phyloP scores from a whole-genome alignment of 345 rosid species.

The Carallia pectinifolia region DNA sequence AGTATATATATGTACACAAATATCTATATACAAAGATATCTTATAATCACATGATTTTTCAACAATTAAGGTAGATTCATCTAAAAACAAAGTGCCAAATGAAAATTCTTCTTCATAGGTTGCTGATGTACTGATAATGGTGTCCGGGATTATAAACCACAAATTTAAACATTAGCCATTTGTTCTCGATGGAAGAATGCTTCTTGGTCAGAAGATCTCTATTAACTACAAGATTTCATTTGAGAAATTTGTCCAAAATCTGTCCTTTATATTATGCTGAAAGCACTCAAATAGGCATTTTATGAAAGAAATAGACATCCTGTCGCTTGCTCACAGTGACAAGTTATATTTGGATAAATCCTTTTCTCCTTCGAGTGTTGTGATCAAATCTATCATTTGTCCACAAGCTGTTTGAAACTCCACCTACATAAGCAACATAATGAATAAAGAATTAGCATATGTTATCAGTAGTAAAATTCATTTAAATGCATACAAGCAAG shows the following conservation, averaged over 20 bases:
- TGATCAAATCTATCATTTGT: slow-evolving; percentile 46
- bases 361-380: slow-evolving; percentile 45
- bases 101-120: not conserved
- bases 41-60: too few relatives aligned
- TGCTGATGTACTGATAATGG: not conserved
- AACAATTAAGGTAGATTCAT: too few relatives aligned
- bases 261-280: not conserved
- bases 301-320: not conserved
- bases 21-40: too few relatives aligned
- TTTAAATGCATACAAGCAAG: not conserved
- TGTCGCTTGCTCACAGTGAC: slow-evolving; percentile 31
- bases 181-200: too few relatives aligned
- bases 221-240: too few relatives aligned
- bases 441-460: not conserved
- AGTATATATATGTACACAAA: too few relatives aligned
- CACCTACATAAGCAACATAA: slow-evolving; percentile 25
- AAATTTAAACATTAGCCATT: too few relatives aligned
- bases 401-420: slow-evolving; percentile 48
- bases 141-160: too few relatives aligned
- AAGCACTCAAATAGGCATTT: not conserved
- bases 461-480: not conserved
- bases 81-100: not conserved
- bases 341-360: slow-evolving; percentile 39
- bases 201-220: not conserved
- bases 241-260: too few relatives aligned